Percentiles rank a stretch among this genome's conserved stretches.
phyloP scores from a whole-genome alignment of 345 rosid species.

The Camelina laxa region DNA sequence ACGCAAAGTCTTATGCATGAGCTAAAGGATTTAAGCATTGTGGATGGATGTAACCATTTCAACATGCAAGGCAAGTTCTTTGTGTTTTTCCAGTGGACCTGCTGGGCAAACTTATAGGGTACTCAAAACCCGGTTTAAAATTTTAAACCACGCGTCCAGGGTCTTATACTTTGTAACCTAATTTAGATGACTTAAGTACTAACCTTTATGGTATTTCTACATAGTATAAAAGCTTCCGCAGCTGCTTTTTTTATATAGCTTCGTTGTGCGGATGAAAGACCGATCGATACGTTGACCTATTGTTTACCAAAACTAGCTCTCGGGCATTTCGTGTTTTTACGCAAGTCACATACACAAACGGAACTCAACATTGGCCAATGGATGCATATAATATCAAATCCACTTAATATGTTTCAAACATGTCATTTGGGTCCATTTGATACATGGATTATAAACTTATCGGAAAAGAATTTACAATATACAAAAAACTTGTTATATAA shows the following conservation, averaged over 20 bases:
- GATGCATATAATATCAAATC: background rate
- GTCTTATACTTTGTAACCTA: no score
- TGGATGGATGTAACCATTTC: background rate
- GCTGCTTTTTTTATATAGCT: background rate
- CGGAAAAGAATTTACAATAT: no score
- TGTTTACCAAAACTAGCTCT: background rate
- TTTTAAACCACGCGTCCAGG: no score
- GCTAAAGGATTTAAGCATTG: background rate
- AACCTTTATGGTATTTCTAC: background rate
- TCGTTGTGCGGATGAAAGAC: background rate
- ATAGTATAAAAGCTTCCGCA: background rate
- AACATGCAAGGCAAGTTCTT: background rate
- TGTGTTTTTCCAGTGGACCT: background rate
- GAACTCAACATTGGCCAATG: background rate
- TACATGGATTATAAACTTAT: background rate
- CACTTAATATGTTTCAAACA: background rate
- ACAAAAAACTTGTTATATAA: no score
- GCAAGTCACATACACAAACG: background rate
- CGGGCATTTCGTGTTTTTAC: background rate
- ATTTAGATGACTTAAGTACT: background rate
- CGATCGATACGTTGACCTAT: background rate
- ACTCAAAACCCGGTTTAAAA: no score
- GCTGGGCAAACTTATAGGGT: no score
- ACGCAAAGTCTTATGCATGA: background rate
- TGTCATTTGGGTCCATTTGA: background rate